These are phyloP conservation scores for Parietaria judaica DNA, from an alignment of 306 rosid species.

Conservation along the genomic window DNA sequence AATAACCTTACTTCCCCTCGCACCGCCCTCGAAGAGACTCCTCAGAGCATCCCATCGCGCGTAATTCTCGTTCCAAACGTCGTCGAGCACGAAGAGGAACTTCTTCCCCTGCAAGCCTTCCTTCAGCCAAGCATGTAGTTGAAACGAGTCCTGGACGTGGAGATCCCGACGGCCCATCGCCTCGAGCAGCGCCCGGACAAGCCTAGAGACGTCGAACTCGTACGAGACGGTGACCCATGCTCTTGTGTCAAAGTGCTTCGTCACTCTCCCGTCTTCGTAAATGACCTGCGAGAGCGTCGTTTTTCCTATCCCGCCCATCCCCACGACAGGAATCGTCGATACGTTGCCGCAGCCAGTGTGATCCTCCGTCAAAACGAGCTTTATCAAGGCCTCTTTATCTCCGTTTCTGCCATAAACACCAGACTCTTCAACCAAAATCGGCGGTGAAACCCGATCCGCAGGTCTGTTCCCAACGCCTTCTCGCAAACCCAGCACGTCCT, in stretches of 20 bases:
- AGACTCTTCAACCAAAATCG: neutral
- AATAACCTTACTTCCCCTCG: constrained; percentile 6
- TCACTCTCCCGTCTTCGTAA: neutral
- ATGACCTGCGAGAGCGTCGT: constrained; percentile 10
- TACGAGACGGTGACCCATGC: constrained; percentile 10
- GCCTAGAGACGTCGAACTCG: constrained; percentile 2
- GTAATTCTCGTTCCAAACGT: constrained; percentile 17
- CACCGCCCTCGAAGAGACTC: neutral
- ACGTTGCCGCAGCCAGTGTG: neutral
- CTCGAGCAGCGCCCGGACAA: neutral
- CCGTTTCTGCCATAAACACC: neutral
- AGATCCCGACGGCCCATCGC: neutral
- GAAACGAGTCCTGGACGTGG: neutral
- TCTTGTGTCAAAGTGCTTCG: constrained; percentile 7
- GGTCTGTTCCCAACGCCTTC: neutral
- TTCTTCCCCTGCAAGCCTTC: neutral
- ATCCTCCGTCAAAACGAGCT: neutral
- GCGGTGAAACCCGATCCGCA: neutral
- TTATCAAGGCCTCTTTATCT: neutral
- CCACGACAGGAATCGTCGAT: constrained; percentile 11
- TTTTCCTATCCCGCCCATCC: constrained; percentile 18
- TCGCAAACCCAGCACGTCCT: neutral
- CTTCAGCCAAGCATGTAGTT: neutral
- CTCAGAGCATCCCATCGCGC: constrained; percentile 1
- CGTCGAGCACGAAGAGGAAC: constrained; percentile 19